These are phyloP conservation scores for Penicillium sp. DNA, from an alignment of 2,329 filamentous ascomycete species.

Conservation along the genomic window DNA sequence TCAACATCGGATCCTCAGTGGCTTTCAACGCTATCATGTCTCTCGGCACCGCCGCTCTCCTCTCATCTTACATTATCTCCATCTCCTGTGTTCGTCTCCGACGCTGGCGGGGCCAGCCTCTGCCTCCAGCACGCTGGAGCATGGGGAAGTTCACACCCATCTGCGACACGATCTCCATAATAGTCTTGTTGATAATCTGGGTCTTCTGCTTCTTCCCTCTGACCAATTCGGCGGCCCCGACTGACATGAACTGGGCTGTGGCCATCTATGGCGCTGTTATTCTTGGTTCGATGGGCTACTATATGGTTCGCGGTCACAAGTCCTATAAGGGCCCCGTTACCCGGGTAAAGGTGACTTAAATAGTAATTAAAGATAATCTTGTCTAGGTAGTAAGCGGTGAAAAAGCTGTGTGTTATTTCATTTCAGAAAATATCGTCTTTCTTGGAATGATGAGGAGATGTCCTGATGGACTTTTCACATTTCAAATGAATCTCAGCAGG, in stretches of 20 bases:
- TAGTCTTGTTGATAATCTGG: slow-evolving; percentile 34
- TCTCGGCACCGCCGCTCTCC: slow-evolving; percentile 33
- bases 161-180: slow-evolving; percentile 31
- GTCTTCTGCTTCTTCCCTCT: slow-evolving; percentile 28
- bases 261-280: slow-evolving; percentile 40
- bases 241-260: slow-evolving; percentile 20
- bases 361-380: not conserved
- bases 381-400: too few species aligned
- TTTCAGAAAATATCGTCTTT: too few species aligned
- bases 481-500: too few species aligned
- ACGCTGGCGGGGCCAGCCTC: slow-evolving; percentile 30
- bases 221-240: not conserved
- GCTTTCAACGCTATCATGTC: slow-evolving; percentile 45
- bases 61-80: slow-evolving; percentile 38
- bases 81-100: slow-evolving; percentile 35
- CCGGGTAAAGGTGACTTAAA: slow-evolving; percentile 14
- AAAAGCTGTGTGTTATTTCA: too few species aligned
- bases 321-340: slow-evolving; percentile 33
- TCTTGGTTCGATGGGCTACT: slow-evolving; percentile 38
- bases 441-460: too few species aligned
- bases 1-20: slow-evolving; percentile 34
- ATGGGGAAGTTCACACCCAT: slow-evolving; percentile 33
- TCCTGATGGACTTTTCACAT: too few species aligned
- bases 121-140: slow-evolving; percentile 35
- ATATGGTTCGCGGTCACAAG: slow-evolving; percentile 34